phyloP scores from a whole-genome alignment of 2,329 filamentous ascomycete genomes.

The Sporothrix pseudoabietina region DNA sequence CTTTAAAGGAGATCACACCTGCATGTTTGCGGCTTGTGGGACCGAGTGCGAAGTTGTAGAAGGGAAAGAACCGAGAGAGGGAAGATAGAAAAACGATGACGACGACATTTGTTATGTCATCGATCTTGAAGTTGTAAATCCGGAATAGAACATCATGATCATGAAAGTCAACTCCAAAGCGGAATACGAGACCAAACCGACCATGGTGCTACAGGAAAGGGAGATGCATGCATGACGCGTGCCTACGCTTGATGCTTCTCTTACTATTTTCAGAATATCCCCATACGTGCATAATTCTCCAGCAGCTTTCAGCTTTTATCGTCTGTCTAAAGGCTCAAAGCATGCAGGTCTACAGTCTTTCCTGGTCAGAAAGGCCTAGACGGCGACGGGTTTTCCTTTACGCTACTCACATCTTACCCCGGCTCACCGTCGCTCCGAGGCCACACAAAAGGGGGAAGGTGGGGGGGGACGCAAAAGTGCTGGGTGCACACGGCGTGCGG shows the following conservation, averaged over 20 bases:
- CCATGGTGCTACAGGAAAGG: background rate
- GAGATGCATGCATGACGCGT: background rate
- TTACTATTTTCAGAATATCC: background rate
- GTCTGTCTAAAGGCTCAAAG: background rate
- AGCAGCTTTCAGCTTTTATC: background rate
- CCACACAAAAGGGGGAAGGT: background rate
- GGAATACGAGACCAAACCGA: background rate
- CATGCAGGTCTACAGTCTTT: background rate
- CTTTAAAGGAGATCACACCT: background rate
- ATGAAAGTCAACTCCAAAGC: background rate
- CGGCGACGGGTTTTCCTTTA: background rate
- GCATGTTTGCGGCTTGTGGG: background rate
- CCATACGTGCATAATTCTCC: slow-evolving; percentile 1
- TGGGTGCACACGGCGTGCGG: background rate
- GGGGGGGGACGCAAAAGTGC: background rate
- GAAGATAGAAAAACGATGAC: background rate
- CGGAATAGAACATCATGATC: background rate
- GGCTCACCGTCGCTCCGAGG: background rate
- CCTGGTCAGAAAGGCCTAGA: background rate
- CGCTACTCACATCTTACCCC: background rate
- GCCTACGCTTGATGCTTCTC: background rate
- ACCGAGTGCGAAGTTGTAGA: slow-evolving; percentile 1
- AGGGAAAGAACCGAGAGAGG: background rate
- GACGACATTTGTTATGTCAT: background rate
- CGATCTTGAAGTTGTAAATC: background rate